phyloP scores from a whole-genome alignment of 2,329 filamentous ascomycete genomes.

The Lecanicillium sp. region DNA sequence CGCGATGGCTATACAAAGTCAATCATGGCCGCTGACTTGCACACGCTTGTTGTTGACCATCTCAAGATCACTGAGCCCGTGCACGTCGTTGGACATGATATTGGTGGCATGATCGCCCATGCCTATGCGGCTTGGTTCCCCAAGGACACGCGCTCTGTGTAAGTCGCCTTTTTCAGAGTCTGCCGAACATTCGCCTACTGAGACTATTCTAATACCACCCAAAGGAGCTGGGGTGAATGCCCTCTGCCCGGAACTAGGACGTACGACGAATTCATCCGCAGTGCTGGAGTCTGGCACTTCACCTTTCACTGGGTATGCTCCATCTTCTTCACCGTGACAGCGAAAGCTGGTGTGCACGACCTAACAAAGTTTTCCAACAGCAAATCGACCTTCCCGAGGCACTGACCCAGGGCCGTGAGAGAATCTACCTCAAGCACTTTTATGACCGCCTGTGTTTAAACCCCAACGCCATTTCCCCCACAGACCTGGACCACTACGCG shows the following conservation, averaged over 20 bases:
- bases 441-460: slow-evolving; percentile 29
- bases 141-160: slow-evolving; percentile 23
- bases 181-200: too few species aligned
- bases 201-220: too few species aligned
- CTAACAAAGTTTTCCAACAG: neutral
- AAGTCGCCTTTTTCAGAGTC: slow-evolving; percentile 8
- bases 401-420: slow-evolving; percentile 30
- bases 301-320: neutral
- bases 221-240: slow-evolving; percentile 28
- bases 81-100: slow-evolving; percentile 38
- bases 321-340: neutral
- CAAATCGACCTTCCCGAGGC: slow-evolving; percentile 6
- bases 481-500: slow-evolving; percentile 31
- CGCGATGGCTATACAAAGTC: slow-evolving; percentile 29
- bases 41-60: slow-evolving; percentile 18
- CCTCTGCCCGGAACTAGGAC: slow-evolving; percentile 27
- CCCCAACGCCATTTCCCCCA: slow-evolving; percentile 22
- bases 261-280: slow-evolving; percentile 17
- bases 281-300: neutral
- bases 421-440: slow-evolving; percentile 34
- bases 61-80: slow-evolving; percentile 27
- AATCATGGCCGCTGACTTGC: slow-evolving; percentile 30
- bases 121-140: slow-evolving; percentile 29
- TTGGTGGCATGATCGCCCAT: slow-evolving; percentile 35
- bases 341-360: too few species aligned